Evolutionary conservation across 257 asterid genomes (phyloP).

Genomic region (Lycium ferocissimum): DNA sequence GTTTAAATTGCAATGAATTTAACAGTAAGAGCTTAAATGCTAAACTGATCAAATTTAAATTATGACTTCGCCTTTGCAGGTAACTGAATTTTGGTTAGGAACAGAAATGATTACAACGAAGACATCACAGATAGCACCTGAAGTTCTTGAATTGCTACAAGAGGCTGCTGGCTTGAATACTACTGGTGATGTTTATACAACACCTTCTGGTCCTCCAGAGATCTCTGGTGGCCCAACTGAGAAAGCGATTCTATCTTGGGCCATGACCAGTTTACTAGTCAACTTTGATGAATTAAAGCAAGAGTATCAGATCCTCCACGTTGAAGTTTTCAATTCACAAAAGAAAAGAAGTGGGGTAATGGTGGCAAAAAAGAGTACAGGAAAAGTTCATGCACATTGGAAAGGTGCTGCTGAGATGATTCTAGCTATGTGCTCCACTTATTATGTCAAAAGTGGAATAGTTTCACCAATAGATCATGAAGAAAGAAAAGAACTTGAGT

Average conservation of each 20-base stretch:
- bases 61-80: neutral
- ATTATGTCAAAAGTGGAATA: neutral
- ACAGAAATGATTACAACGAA: slow-evolving; percentile 11
- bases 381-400: slow-evolving; percentile 28
- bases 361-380: neutral
- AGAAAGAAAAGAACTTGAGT: slow-evolving; percentile 27
- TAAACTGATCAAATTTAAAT: neutral
- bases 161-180: slow-evolving; percentile 32
- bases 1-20: neutral
- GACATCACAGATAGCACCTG: slow-evolving; percentile 34
- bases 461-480: slow-evolving; percentile 19
- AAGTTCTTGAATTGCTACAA: slow-evolving; percentile 22
- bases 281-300: slow-evolving; percentile 29
- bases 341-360: slow-evolving; percentile 39
- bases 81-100: slow-evolving; percentile 37
- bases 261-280: slow-evolving; percentile 18
- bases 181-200: slow-evolving; percentile 14
- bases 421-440: slow-evolving; percentile 33
- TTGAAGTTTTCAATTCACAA: slow-evolving; percentile 36
- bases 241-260: slow-evolving; percentile 35
- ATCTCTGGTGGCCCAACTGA: slow-evolving; percentile 37
- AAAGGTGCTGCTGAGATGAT: slow-evolving; percentile 42
- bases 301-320: slow-evolving; percentile 23
- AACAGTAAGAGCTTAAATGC: neutral
- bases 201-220: slow-evolving; percentile 30